Evolutionary conservation across 2,329 filamentous ascomycete genomes (phyloP), one percentile per base, ranked within the genome.

Genomic region (Teratosphaeria epicoccoides): DNA sequence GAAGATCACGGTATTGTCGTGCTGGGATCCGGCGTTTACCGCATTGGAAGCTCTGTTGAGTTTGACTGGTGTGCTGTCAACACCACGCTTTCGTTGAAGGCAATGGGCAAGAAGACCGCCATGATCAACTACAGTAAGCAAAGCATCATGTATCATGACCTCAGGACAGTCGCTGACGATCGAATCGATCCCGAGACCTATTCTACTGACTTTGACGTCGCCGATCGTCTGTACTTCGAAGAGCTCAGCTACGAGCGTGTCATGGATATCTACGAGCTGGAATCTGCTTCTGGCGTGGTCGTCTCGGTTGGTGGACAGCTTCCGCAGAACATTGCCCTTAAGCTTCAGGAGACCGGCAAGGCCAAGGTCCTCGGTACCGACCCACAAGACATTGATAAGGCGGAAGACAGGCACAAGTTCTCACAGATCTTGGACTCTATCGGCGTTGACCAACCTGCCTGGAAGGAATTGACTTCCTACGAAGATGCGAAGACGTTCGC

Each of bases 21-120:
- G 53, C 81, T 98, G 12, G 93, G 93, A 55, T 91, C 85, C 66
- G 93, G 93, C 72, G 93, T 97, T 22, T 98, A 98, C 79, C 83
- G 93, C 68, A 98, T 97, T 67, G 93, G 93, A 65, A 91, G 85
- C 73, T 96, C 90, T 6, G 93, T 98, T 49, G 93, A 98, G 72
- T 98, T 98, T 67, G 91, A 98, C 72, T 97, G 91, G 91, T 97
- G 91, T 69, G 89, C 90, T 57, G 89, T 96, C 55, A 93, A 89
- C 65, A 87, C 89, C 57, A 90, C 89, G 10, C 79, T 88, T 56
- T 87, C 88, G 43, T 78, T 97, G 57, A 82, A 84, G 63, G 77
- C 84, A 55, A 88, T 95, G 77, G 90, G 89, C 60, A 86, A 95
- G 77, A 96, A 96, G 83, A 97, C 93, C 25, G 83, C 95, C 52